Conservation (phyloP, 192 early-diverging fungal genomes). For the Backusella circina region DNA sequence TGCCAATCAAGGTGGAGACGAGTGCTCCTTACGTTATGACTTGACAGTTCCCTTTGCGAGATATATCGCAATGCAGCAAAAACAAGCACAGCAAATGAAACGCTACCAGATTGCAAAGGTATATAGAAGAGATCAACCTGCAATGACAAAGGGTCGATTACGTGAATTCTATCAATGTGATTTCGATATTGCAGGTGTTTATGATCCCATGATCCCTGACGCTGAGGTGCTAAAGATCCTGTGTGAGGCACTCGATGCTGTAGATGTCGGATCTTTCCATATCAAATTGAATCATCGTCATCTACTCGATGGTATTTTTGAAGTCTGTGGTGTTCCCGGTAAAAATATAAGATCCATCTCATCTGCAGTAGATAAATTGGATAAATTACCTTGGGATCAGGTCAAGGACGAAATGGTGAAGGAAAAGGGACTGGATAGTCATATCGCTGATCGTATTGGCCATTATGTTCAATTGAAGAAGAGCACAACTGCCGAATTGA, state of each 20-base stretch:
- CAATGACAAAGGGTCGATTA: constrained; percentile 96
- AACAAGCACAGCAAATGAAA: constrained; percentile 80
- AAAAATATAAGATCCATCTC: constrained; percentile 89
- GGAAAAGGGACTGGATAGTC: constrained; percentile 82
- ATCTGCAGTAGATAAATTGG: constrained; percentile 98
- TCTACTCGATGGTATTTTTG: constrained; percentile 95
- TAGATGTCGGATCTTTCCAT: constrained; percentile 85
- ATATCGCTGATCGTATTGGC: constrained; percentile 86
- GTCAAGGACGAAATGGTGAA: constrained; percentile 91
- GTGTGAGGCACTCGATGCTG: constrained; percentile 70
- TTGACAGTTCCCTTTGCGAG: constrained; percentile 97
- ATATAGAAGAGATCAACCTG: constrained; percentile 95
- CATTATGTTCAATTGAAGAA: constrained; percentile 70
- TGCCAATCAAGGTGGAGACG: constrained; percentile 93
- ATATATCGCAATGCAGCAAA: constrained; percentile 86
- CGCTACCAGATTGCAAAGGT: constrained; percentile 98
- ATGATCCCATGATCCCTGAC: constrained; percentile 95
- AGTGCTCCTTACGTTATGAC: constrained; percentile 93
- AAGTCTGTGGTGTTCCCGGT: constrained; percentile 88
- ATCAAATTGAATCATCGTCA: constrained; percentile 97
- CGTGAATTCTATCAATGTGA: constrained; percentile 98
- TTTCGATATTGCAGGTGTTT: constrained; percentile 92
- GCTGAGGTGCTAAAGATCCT: constrained; percentile 81
- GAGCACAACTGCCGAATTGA: constrained; percentile 71
- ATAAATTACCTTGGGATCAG: constrained; percentile 92